These are phyloP conservation scores for Kodamaea jinghongensis DNA, from an alignment of 805 yeast species.

Conservation along the genomic window DNA sequence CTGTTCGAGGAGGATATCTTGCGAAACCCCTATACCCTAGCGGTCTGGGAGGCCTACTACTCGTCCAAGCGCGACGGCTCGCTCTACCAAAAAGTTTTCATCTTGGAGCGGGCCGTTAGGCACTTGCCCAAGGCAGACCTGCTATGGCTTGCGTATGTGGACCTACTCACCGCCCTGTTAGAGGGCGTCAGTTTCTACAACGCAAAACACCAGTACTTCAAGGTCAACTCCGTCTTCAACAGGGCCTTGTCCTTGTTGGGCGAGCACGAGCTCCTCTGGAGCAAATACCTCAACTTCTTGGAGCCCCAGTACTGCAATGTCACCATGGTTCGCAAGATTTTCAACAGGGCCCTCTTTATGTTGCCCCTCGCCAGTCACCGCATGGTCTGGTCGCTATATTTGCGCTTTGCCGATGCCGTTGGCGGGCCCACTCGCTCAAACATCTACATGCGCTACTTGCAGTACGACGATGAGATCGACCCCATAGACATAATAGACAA, in stretches of 20 bases:
- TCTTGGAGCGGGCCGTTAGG: conserved; percentile 51
- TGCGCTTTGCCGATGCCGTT: conserved; percentile 50
- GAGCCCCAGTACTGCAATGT: conserved; percentile 28
- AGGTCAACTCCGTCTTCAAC: conserved; percentile 46
- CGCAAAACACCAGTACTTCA: conserved; percentile 27
- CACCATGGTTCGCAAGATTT: conserved; percentile 39
- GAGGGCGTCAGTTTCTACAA: conserved; percentile 24
- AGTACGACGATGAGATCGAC: conserved; percentile 8
- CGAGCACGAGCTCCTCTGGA: conserved; percentile 53
- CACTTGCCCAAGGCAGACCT: conserved; percentile 45
- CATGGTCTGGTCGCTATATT: conserved; percentile 43
- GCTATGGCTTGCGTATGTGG: conserved; percentile 54
- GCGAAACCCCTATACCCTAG: conserved; percentile 30
- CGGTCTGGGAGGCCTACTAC: conserved; percentile 47
- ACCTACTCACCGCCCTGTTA: conserved; percentile 34
- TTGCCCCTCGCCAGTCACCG: conserved; percentile 53
- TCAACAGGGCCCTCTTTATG: conserved; percentile 48
- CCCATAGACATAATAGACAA: conserved; percentile 1
- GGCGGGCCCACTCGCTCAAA: conserved; percentile 40
- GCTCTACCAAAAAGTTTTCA: conserved; percentile 39
- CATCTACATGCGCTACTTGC: conserved; percentile 31
- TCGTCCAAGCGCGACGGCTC: conserved; percentile 15
- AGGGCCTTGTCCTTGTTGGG: conserved; percentile 41
- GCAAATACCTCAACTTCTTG: conserved; percentile 45
- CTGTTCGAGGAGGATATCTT: conserved; percentile 34